Evolutionary conservation across 257 asterid species (phyloP).

Genomic region (Ligustrum vulgare): DNA sequence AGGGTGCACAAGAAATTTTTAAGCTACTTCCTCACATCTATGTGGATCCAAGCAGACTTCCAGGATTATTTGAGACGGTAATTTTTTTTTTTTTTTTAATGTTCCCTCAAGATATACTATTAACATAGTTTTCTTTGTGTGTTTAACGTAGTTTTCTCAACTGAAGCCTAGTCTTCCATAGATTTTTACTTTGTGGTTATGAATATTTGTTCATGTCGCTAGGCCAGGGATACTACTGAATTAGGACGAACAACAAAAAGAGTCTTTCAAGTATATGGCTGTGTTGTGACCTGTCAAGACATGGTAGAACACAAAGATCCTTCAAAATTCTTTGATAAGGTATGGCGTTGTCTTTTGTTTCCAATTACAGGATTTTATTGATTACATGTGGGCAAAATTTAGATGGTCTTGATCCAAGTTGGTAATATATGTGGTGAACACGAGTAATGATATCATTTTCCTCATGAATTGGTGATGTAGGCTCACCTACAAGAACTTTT

Average conservation of each 20-base stretch:
- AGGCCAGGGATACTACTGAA: constrained; percentile 55
- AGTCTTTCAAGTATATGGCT: constrained; percentile 79
- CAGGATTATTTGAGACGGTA: constrained; percentile 69
- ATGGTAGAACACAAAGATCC: constrained; percentile 80
- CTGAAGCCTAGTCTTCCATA: constrained; percentile 3
- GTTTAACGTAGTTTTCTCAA: neutral
- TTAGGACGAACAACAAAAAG: constrained; percentile 50
- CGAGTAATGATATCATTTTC: neutral
- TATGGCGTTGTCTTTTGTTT: constrained; percentile 20
- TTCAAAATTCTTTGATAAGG: constrained; percentile 73
- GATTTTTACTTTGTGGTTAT: neutral
- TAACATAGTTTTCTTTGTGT: neutral
- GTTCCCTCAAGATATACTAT: neutral
- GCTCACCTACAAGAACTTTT: too few species aligned
- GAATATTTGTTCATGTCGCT: constrained; percentile 16
- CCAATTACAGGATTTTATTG: constrained; percentile 9
- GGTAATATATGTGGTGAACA: neutral
- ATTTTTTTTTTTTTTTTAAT: constrained; percentile 18
- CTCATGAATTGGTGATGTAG: too few species aligned
- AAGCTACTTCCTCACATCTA: constrained; percentile 92
- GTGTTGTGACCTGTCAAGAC: constrained; percentile 73
- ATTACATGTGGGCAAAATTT: neutral
- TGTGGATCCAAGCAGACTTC: constrained; percentile 70
- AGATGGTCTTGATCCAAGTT: neutral
- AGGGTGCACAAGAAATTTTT: constrained; percentile 89